Evolutionary conservation across 306 rosid genomes (phyloP), one percentile per base, ranked within the genome.

Genomic region (Citrullus amarus): DNA sequence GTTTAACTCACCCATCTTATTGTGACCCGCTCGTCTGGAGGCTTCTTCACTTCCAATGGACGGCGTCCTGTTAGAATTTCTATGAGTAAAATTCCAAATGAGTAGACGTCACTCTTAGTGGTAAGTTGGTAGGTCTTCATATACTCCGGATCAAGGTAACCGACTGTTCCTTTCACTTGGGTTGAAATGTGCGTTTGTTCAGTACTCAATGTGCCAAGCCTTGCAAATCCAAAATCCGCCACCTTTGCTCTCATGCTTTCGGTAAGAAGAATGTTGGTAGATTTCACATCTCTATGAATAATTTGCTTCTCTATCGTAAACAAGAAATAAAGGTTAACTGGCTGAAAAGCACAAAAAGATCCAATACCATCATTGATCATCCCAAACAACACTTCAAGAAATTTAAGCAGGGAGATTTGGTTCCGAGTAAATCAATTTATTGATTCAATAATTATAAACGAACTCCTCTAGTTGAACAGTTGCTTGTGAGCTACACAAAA

Each of bases 131-230:
- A 86, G 61, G 99, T 96, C 86, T 87, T 96, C 98, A 96, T 96
- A 65, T 96, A 96, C 85, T 96, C 99, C 0, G 99, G 99, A 69
- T 96, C 99, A 75, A 96, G 87, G 84, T 96, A 96, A 82, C 99
- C 99, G n/a, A 96, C 97, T 74, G 99, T 96, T 83, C 99, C 99
- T 81, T 92, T 96, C 90, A 96, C 99, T 88, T 96, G 92, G 61
- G 99, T 96, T 28, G 98, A 92, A 80, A 96, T 84, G 89, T 96
- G 99, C 77, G 99, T 96, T 46, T 81, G 90, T 48, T 90, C 93
- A 14, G 89, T 15, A 75, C 87, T 90, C 80, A 85, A 44, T 3
- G 98, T 95, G 32, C 99, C 99, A 56, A 87, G 87, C 93, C 80
- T 96, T 75, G 99, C 99, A 88, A 96, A 96, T 79, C 99, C 99